Evolutionary conservation across 2,329 filamentous ascomycete genomes (phyloP).

Genomic region (Fusarium nodosum): DNA sequence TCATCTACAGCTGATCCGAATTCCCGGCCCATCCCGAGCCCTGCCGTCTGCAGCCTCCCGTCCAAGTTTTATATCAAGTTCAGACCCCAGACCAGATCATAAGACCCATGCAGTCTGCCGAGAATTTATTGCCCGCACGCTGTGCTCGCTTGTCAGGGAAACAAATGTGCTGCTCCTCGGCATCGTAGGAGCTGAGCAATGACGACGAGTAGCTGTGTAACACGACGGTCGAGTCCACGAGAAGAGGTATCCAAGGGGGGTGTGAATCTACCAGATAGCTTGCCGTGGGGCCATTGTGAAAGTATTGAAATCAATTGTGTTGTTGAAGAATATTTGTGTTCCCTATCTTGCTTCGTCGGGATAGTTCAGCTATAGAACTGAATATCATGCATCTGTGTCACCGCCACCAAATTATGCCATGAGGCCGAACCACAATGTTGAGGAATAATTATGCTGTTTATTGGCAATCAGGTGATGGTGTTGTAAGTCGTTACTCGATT

Average conservation of each 20-base stretch:
- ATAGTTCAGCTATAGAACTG: not conserved
- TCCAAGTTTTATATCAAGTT: not conserved
- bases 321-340: constrained; percentile 1
- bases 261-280: not conserved
- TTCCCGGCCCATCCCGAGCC: constrained; percentile 11
- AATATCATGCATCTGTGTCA: not conserved
- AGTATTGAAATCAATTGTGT: not conserved
- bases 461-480: not conserved
- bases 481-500: not conserved
- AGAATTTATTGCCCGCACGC: not conserved
- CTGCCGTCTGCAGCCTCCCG: constrained; percentile 29
- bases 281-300: not conserved
- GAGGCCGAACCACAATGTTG: not conserved
- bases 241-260: constrained; percentile 26
- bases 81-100: constrained; percentile 4
- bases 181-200: constrained; percentile 20
- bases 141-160: not conserved
- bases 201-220: constrained; percentile 25
- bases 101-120: constrained; percentile 27
- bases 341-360: not conserved
- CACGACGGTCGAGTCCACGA: constrained; percentile 26
- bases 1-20: not conserved
- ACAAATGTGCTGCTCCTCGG: constrained; percentile 10
- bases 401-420: constrained; percentile 3
- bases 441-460: not conserved